Base-by-base conservation (phyloP, 805 yeast species). In the Blastobotrys robertii region DNA sequence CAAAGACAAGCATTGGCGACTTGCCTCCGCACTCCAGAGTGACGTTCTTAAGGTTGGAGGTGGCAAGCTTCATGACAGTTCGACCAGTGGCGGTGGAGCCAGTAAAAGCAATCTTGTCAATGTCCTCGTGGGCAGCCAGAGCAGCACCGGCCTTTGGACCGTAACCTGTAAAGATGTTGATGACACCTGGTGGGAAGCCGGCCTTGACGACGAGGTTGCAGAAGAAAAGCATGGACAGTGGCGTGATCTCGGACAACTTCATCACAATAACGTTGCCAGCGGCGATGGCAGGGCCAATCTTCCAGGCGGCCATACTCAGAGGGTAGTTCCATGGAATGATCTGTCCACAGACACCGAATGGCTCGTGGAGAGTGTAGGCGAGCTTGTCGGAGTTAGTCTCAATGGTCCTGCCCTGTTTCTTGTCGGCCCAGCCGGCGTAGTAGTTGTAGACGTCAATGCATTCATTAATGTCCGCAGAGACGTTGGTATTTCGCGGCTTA, bases 281-380 rank as follows among this genome's bases (percentile, higher is more conserved):
- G 44, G 94, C 94, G 51, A 87, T 65, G 44, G 94, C 94, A 38
- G 97, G 96, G 46, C 88, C 95, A 48, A 88, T 69, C 66, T 88
- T 88, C 97, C 97, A 88, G 25, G 94, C 71, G 70, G 86, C 82
- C 92, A 88, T 87, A 62, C 85, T 73, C 54, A 88, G 67, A 50
- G 97, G 97, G 77, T 86, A 88, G 70, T 88, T 88, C 97, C 97
- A 88, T 54, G 97, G 96, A 53, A 88, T 87, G 59, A 88, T 84
- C 65, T 85, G 94, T 46, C 95, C 97, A 63, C 94, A 85, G 38
- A 88, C 96, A 62, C 96, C 97, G 56, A 84, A 69, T 46, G 97
- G 95, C 66, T 87, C 95, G 65, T 82, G 81, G 63, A 79, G 77
- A 51, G 90, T 80, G 67, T 81, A 85, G 49, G 76, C 76, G 62